These are phyloP conservation scores for Sporothrix phasma DNA, from an alignment of 2,329 filamentous ascomycete genomes.

Conservation along the genomic window DNA sequence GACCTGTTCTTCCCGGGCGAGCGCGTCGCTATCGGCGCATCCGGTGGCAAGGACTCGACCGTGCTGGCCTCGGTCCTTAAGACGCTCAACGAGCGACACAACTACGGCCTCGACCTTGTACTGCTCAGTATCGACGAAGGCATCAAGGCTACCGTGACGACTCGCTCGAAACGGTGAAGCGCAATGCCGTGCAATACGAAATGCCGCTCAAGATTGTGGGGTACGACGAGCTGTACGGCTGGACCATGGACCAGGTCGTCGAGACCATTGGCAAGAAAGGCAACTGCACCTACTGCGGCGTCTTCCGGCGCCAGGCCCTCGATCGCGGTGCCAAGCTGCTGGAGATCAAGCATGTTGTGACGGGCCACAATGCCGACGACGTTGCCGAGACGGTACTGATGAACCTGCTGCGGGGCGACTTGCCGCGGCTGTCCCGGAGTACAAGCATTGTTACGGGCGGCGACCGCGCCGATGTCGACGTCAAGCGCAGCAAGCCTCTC, in stretches of 20 bases:
- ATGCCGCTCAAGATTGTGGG: constrained; percentile 89
- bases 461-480: constrained; percentile 75
- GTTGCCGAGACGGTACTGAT: constrained; percentile 96
- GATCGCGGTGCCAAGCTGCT: constrained; percentile 84
- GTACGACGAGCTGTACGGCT: constrained; percentile 89
- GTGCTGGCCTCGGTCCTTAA: constrained; percentile 91
- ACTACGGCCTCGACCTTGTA: constrained; percentile 76
- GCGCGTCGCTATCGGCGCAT: constrained; percentile 85
- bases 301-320: constrained; percentile 87
- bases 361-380: constrained; percentile 95
- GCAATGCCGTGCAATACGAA: constrained; percentile 81
- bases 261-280: constrained; percentile 94
- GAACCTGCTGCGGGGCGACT: constrained; percentile 85
- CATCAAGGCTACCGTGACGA: constrained; percentile 94
- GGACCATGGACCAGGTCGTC: constrained; percentile 99
- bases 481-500: constrained; percentile 90
- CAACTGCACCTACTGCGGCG: constrained; percentile 97
- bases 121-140: constrained; percentile 92
- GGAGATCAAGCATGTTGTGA: constrained; percentile 86
- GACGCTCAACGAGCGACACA: constrained; percentile 80
- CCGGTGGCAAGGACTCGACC: constrained; percentile 94
- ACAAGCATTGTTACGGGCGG: constrained; percentile 82
- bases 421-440: constrained; percentile 76
- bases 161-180: constrained; percentile 89
- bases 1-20: constrained; percentile 77